Conservation (phyloP, 208 protist species). For the Trypanosoma mega region DNA sequence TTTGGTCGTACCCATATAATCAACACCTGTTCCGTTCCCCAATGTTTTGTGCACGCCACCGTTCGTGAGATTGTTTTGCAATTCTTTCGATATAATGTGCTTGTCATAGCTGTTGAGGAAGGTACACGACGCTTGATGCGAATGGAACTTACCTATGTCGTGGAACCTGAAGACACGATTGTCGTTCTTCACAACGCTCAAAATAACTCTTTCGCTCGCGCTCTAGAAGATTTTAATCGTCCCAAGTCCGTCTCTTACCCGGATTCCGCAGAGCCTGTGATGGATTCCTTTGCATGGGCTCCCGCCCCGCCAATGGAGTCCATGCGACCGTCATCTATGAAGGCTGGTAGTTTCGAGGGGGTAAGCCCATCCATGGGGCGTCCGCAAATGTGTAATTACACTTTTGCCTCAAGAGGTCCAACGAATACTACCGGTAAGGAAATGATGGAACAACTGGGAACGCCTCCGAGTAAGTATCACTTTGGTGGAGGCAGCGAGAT, state of each 20-base stretch:
- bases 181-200: constrained; percentile 64
- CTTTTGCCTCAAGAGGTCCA: too few species aligned
- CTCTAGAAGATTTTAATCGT: constrained; percentile 49
- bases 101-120: constrained; percentile 77
- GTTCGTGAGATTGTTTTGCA: constrained; percentile 40
- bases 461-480: constrained; percentile 38
- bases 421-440: too few species aligned
- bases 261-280: constrained; percentile 23
- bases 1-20: constrained; percentile 75
- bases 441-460: too few species aligned
- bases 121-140: constrained; percentile 44
- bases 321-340: constrained; percentile 62
- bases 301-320: too few species aligned
- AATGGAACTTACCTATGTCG: constrained; percentile 57
- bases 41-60: constrained; percentile 43
- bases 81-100: constrained; percentile 65
- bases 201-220: constrained; percentile 44
- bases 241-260: too few species aligned
- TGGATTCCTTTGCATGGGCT: constrained; percentile 38
- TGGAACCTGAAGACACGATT: constrained; percentile 57
- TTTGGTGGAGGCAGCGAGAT: constrained; percentile 15
- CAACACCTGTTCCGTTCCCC: constrained; percentile 56
- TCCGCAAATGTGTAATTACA: too few species aligned
- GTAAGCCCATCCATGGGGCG: too few species aligned
- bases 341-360: constrained; percentile 44